These are phyloP conservation scores for Hymenoscyphus occultus DNA, from an alignment of 2,329 filamentous ascomycete genomes.

Conservation along the genomic window DNA sequence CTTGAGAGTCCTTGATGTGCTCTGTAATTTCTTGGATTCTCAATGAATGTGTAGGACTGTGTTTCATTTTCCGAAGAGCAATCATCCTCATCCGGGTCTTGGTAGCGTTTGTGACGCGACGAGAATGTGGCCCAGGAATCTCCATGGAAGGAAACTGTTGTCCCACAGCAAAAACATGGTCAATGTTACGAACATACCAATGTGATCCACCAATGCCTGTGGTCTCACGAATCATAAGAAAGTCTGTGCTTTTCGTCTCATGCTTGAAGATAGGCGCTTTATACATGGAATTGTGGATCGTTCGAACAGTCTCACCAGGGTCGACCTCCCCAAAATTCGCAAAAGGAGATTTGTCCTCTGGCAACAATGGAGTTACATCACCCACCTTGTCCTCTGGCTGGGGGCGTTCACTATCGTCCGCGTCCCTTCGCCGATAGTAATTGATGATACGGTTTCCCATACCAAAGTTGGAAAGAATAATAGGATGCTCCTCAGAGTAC, in stretches of 20 bases:
- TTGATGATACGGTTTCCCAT: slow-evolving; percentile 97
- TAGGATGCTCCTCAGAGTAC: slow-evolving; percentile 91
- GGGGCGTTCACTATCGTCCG: slow-evolving; percentile 47
- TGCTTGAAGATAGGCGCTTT: slow-evolving; percentile 92
- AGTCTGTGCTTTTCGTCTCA: slow-evolving; percentile 72
- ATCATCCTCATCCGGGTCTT: slow-evolving; percentile 98
- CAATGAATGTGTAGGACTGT: slow-evolving; percentile 66
- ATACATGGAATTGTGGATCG: slow-evolving; percentile 93
- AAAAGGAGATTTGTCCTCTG: slow-evolving; percentile 94
- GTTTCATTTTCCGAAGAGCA: slow-evolving; percentile 81
- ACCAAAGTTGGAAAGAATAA: slow-evolving; percentile 90
- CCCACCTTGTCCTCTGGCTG: slow-evolving; percentile 66
- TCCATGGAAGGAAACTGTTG: slow-evolving; percentile 91
- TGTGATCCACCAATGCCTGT: slow-evolving; percentile 74
- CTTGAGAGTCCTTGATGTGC: slow-evolving; percentile 88
- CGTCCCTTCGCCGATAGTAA: slow-evolving; percentile 86
- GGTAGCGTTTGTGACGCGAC: slow-evolving; percentile 93
- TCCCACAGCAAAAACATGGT: slow-evolving; percentile 86
- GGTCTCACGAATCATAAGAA: slow-evolving; percentile 77
- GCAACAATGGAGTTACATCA: slow-evolving; percentile 81
- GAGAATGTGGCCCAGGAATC: slow-evolving; percentile 87
- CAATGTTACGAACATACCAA: slow-evolving; percentile 85
- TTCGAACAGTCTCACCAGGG: slow-evolving; percentile 83
- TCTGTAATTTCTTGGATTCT: slow-evolving; percentile 82
- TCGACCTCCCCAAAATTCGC: slow-evolving; percentile 92